Conservation (phyloP, 352 stramenopile species). For the Phytophthora pisi region DNA sequence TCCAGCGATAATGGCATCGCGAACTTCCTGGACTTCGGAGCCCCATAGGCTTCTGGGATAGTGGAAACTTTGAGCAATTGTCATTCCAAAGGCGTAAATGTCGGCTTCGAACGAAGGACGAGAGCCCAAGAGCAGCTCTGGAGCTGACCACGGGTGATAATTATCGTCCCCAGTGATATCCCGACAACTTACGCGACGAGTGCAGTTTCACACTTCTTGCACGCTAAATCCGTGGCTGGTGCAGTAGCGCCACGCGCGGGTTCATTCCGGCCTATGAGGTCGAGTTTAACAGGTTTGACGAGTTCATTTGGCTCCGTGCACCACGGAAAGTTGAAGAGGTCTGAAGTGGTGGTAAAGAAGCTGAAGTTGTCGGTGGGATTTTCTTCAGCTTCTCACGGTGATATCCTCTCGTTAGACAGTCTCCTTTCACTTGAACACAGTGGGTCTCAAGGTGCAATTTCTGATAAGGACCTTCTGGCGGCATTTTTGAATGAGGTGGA, state of each 20-base stretch:
- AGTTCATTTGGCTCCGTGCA: slow-evolving; percentile 34
- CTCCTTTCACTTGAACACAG: too few species aligned
- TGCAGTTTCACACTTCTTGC: background rate
- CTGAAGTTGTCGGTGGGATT: background rate
- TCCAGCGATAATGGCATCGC: background rate
- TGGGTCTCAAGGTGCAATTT: too few species aligned
- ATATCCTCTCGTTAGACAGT: too few species aligned
- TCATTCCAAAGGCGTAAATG: slow-evolving; percentile 4
- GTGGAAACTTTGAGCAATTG: slow-evolving; percentile 5
- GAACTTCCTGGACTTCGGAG: background rate
- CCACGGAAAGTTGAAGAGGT: slow-evolving; percentile 18
- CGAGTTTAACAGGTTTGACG: slow-evolving; percentile 19
- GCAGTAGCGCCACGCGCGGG: slow-evolving; percentile 4
- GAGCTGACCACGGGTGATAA: slow-evolving; percentile 2
- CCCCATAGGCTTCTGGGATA: background rate
- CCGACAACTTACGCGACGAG: background rate
- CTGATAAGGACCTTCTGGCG: too few species aligned
- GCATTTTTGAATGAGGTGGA: background rate
- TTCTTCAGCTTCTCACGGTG: too few species aligned
- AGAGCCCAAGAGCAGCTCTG: slow-evolving; percentile 9
- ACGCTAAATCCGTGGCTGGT: background rate
- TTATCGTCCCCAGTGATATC: background rate
- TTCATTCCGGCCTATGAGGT: slow-evolving; percentile 33
- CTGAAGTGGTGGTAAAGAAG: slow-evolving; percentile 27
- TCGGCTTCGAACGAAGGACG: slow-evolving; percentile 13